Evolutionary conservation across 1,284 basidiomycete species (phyloP), one percentile per base, ranked within the genome.

Genomic region (Rhodofomes roseus): DNA sequence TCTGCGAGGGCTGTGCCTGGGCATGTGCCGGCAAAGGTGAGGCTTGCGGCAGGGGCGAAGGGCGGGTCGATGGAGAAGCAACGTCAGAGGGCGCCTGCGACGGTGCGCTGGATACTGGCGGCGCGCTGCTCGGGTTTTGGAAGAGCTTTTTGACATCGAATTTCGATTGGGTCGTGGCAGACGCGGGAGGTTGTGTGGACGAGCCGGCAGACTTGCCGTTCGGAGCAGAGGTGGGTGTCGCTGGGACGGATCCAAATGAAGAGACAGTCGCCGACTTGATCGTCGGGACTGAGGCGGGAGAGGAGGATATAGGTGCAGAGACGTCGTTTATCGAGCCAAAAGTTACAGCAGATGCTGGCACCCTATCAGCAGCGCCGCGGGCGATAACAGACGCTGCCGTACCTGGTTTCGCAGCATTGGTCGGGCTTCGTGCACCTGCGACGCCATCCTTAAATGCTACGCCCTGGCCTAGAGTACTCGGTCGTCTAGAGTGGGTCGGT

Each of bases 321-420:
- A 77, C 79, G 73, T 90, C 84, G 73, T 89, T 84, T 80, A 95
- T 91, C 48, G 93, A 93, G 67, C 93, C 93, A 77, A 95, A 95
- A 63, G 83, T 91, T 66, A 89, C 85, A 61, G 81, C 74, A 60
- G 85, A 83, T 66, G 81, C 86, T 90, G 61, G 36, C 46, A 58
- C 56, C 44, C 53, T 43, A 52, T 20, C 48, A 55, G 29, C 25
- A 60, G 43, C 41, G 44, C 12, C 22, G 20, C 44, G 16, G 39
- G 43, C n/a, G 51, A 41, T 50, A 44, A 37, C 31, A 22, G 18
- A 23, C 41, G 31, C 12, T 46, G 55, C 73, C 76, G 65, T 69
- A 86, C 89, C 82, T 79, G 82, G 79, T 80, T 87, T 89, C 77
- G 80, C 77, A 62, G 85, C 79, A 64, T 54, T 65, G 50, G 68